Evolutionary conservation across 2,329 filamentous ascomycete genomes (phyloP), one percentile per base, ranked within the genome.

Genomic region (Didymella sp.): DNA sequence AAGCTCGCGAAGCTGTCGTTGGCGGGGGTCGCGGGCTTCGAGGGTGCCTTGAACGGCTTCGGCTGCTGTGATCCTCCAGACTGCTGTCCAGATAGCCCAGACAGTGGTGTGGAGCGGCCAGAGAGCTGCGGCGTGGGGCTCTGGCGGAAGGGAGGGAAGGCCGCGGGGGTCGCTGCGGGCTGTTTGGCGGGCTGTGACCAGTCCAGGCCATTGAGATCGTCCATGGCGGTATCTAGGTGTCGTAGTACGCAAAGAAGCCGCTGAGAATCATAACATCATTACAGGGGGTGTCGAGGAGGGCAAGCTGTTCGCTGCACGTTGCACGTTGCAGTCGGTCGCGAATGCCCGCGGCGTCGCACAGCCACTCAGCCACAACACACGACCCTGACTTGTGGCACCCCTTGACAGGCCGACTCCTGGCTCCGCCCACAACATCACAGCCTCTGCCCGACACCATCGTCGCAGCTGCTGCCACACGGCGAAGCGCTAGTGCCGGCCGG

Each of bases 1-100:
- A 95, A 80, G 68, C 87, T 89, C 69, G 90, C 90, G 77, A 95
- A 95, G 79, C 89, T 92, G 72, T 95, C 91, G 56, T 77, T 79
- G 19, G 74, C 75, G 25, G 77, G 74, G n/a, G 76, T 78, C 43
- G 83, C 78, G 6, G 84, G 76, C 31, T 87, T 89, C 4, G 81
- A 77, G 3, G 76, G 67, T 71, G 76, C 61, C 79, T 87, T 74
- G 74, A 76, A 56, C 63, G 77, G 68, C 61, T 78, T 76, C 4
- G 65, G 71, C 70, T 27, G 58, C 63, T 41, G 61, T 45, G 41
- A 75, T 76, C 19, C 75, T 42, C 78, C 79, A 2, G 78, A 76
- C 24, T 76, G 75, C 51, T 80, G 75, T 45, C 66, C 59, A 60
- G 66, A 76, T 52, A 72, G 76, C 27, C 67, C 61, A 56, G 65